A percentile compares a stretch with the other conserved stretches of the same genome.
Conservation (phyloP, 805 yeast species). For the Suhomyces tanzawaensis region DNA sequence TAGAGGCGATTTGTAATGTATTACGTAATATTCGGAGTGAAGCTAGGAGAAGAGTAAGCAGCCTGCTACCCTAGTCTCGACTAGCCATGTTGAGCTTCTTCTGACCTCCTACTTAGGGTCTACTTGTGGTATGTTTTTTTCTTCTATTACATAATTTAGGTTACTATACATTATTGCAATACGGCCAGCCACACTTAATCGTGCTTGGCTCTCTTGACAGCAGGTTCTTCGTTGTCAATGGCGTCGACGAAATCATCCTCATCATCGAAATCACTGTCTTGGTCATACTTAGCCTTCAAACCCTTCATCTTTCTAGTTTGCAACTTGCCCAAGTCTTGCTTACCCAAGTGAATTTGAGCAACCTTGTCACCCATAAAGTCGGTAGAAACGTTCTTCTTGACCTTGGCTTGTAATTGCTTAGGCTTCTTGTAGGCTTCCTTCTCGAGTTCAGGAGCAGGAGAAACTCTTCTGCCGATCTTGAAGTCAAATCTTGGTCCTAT, state of each 20-base stretch:
- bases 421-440: constrained; percentile 84
- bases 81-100: too few species aligned
- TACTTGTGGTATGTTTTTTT: too few species aligned
- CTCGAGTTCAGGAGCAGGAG: constrained; percentile 82
- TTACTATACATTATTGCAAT: constrained; percentile 5
- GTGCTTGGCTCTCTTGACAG: constrained; percentile 1
- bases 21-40: too few species aligned
- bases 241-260: constrained; percentile 26
- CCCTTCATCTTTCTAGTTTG: constrained; percentile 99
- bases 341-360: constrained; percentile 94
- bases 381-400: constrained; percentile 82
- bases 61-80: too few species aligned
- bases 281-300: constrained; percentile 82
- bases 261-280: constrained; percentile 57
- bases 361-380: constrained; percentile 95
- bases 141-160: background rate
- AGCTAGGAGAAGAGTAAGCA: too few species aligned
- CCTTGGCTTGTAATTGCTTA: constrained; percentile 75
- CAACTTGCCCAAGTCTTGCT: constrained; percentile 83
- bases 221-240: constrained; percentile 16
- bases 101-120: too few species aligned
- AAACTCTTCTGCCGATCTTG: constrained; percentile 80
- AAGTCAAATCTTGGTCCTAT: constrained; percentile 95
- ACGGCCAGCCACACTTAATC: constrained; percentile 30
- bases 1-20: too few species aligned